Base-by-base conservation (phyloP, 306 rosid genomes). In the Dicorynia guianensis region DNA sequence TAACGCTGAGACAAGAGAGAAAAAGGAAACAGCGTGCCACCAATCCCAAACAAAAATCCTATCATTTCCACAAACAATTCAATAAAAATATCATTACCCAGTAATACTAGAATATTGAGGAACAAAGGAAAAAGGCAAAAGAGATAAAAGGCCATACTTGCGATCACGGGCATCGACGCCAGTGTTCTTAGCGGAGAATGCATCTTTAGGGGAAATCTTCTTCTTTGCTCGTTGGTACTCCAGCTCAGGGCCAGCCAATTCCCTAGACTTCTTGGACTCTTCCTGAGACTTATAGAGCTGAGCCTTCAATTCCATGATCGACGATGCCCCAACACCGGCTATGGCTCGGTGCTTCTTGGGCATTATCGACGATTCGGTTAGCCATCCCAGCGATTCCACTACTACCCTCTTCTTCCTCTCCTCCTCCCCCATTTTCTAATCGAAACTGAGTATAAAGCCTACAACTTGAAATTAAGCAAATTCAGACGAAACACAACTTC, bases 321-420 rank as follows among this genome's bases (percentile, higher is more conserved):
- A 94, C 6, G 98, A 92, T 3, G 96, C 90, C 5, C 98, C 98
- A 4, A 94, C 98, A 13, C 97, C 98, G 10, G 74, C 81, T 12
- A 94, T 94, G 72, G 93, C 89, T 11, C 92, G 81, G 83, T 92
- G 98, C 85, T 91, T 94, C 89, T 83, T 92, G 38, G 98, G 98
- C 98, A 94, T 94, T 11, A 94, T 94, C 53, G 98, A 57, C 4
- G 98, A 92, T 64, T 94, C 98, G 82, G 96, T 94, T 4, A 94
- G 95, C 98, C 98, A 94, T 90, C 98, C 98, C 15, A 94, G 88
- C 10, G 98, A 94, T 75, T 88, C 98, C 19, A 87, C 82, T 44
- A 67, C 95, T 34, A 82, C 69, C 80, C 88, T 85, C 86, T 77
- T 82, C 87, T 85, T 90, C 78, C 5, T 68, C 44, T 74, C 79